Percentiles rank a stretch among this genome's conserved stretches.
Conservation (phyloP, 768 basidiomycete species). For the Psilocybe azurescens region DNA sequence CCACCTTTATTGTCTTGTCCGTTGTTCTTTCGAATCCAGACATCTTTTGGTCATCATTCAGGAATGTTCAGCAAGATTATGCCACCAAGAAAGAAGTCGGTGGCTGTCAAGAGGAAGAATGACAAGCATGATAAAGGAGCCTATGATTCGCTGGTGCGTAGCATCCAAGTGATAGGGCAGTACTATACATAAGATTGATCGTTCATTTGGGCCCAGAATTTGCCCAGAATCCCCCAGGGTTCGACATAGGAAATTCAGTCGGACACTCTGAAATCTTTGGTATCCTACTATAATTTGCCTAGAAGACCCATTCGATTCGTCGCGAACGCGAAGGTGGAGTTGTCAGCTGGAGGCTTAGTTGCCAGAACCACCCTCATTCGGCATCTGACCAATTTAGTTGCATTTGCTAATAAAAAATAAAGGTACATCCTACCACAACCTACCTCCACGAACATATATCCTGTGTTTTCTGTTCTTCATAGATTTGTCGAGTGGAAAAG, state of each 20-base stretch:
- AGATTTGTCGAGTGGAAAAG: not conserved
- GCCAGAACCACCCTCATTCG: slow-evolving; percentile 8
- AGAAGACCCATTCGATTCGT: not conserved
- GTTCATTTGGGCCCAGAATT: too few species aligned
- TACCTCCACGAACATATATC: not conserved
- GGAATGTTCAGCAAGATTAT: not conserved
- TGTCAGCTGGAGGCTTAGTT: slow-evolving; percentile 1
- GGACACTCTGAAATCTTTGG: not conserved
- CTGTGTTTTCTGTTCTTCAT: not conserved
- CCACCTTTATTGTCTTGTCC: not conserved
- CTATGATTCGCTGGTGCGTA: too few species aligned
- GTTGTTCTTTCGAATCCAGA: too few species aligned
- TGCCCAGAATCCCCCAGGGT: too few species aligned
- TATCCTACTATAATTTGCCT: not conserved
- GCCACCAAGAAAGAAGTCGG: too few species aligned
- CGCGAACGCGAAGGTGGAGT: not conserved
- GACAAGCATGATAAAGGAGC: too few species aligned
- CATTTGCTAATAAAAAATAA: not conserved
- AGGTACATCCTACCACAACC: not conserved
- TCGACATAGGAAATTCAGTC: too few species aligned
- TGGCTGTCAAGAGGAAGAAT: too few species aligned
- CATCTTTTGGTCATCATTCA: not conserved
- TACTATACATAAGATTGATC: too few species aligned
- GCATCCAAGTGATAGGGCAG: too few species aligned
- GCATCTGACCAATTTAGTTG: slow-evolving; percentile 1